Evolutionary conservation across 2,329 filamentous ascomycete genomes (phyloP).

Genomic region (Fusarium sp.): DNA sequence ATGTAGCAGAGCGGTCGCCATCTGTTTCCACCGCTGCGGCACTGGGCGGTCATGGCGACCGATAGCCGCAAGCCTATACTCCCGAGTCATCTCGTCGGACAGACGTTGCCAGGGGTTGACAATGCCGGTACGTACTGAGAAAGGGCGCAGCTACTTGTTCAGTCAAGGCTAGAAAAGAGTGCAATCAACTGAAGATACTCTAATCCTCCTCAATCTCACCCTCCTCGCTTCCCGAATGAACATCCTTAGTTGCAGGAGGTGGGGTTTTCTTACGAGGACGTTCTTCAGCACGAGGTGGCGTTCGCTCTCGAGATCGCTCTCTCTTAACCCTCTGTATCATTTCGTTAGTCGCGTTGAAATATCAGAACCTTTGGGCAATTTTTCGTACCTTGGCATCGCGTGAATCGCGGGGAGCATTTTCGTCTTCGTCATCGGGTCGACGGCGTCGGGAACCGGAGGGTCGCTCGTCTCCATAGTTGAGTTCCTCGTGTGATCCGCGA

Average conservation of each 20-base stretch:
- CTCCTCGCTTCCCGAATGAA: constrained; percentile 86
- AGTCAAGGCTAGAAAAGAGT: constrained; percentile 9
- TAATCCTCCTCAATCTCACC: constrained; percentile 94
- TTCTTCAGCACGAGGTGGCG: constrained; percentile 64
- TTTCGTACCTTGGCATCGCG: constrained; percentile 73
- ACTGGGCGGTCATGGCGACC: constrained; percentile 32
- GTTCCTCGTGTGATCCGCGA: constrained; percentile 82
- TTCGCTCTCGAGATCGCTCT: constrained; percentile 69
- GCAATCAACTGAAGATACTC: constrained; percentile 14
- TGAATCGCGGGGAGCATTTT: constrained; percentile 71
- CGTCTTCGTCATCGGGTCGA: constrained; percentile 81
- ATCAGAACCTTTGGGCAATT: not conserved
- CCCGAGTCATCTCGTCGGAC: constrained; percentile 46
- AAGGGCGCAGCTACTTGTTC: constrained; percentile 25
- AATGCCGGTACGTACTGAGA: constrained; percentile 46
- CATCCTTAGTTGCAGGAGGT: constrained; percentile 59
- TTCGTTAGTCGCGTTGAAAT: constrained; percentile 44
- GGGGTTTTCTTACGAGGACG: constrained; percentile 69
- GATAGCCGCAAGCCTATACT: constrained; percentile 44
- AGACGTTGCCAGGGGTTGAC: constrained; percentile 38
- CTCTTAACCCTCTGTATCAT: constrained; percentile 64
- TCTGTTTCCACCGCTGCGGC: constrained; percentile 33
- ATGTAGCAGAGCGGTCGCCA: constrained; percentile 33
- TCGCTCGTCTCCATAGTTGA: constrained; percentile 87
- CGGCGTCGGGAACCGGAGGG: constrained; percentile 76